These are phyloP conservation scores for Castanopsis chinensis DNA, from an alignment of 306 rosid genomes.

Conservation along the genomic window DNA sequence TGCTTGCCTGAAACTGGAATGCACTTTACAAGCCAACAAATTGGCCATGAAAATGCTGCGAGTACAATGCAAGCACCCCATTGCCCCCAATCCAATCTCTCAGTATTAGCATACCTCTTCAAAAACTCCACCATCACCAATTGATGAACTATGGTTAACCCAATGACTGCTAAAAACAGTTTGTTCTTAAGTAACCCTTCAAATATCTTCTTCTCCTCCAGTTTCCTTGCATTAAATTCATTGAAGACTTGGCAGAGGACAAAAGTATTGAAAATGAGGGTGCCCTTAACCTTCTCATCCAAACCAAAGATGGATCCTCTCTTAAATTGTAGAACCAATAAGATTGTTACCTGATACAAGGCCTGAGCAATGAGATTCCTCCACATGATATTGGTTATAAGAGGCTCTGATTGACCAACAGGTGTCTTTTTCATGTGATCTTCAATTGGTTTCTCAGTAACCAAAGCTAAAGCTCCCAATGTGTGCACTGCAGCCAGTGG, in stretches of 20 bases:
- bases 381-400: conserved; percentile 27
- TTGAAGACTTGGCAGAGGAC: conserved; percentile 26
- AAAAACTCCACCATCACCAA: conserved; percentile 22
- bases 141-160: conserved; percentile 18
- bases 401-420: conserved; percentile 6
- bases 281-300: conserved; percentile 14
- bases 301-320: conserved; percentile 25
- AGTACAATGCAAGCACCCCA: conserved; percentile 26
- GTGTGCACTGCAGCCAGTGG: conserved; percentile 24
- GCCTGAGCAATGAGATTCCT: conserved; percentile 31
- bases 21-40: conserved; percentile 22
- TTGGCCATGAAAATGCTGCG: conserved; percentile 33
- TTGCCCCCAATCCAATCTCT: conserved; percentile 23
- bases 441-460: conserved; percentile 17
- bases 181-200: conserved; percentile 18
- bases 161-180: conserved; percentile 15
- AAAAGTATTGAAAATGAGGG: conserved; percentile 27
- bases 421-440: conserved; percentile 18
- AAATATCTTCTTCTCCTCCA: conserved; percentile 28
- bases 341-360: conserved; percentile 21
- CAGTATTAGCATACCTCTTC: conserved; percentile 21
- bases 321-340: conserved; percentile 17
- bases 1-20: conserved; percentile 10
- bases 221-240: conserved; percentile 30
- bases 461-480: conserved; percentile 33